Evolutionary conservation across 208 protist species (phyloP).

Genomic region (Leptomonas pyrrhocoris): DNA sequence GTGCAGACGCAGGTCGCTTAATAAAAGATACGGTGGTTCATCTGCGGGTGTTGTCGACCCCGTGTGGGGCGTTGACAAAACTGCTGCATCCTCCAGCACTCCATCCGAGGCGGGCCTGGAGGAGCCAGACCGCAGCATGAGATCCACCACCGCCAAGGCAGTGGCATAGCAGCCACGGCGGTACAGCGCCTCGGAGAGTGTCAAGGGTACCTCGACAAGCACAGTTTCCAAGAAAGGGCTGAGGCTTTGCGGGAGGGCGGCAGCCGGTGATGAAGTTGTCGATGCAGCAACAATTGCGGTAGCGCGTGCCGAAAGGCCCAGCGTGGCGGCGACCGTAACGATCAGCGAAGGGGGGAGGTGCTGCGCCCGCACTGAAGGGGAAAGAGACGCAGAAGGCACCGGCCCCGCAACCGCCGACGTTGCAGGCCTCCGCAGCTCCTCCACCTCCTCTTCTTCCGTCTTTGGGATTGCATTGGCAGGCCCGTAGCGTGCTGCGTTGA

Average conservation of each 20-base stretch:
- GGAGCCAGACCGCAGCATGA: background rate
- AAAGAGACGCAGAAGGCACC: background rate
- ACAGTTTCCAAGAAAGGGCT: conserved; percentile 1
- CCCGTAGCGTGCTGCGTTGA: background rate
- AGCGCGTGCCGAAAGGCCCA: conserved; percentile 3
- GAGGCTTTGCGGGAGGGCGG: background rate
- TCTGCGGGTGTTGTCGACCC: background rate
- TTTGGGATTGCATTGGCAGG: background rate
- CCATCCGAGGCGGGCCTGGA: background rate
- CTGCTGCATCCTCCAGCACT: background rate
- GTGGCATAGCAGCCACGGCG: conserved; percentile 4
- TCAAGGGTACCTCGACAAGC: conserved; percentile 28
- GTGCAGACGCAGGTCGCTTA: conserved; percentile 17
- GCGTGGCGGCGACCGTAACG: background rate
- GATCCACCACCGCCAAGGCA: conserved; percentile 21
- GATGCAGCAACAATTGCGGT: background rate
- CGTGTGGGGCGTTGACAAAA: background rate
- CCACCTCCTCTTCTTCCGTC: background rate
- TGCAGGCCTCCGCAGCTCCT: background rate
- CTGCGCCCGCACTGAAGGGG: background rate
- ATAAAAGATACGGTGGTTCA: background rate
- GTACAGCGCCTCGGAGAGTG: conserved; percentile 31
- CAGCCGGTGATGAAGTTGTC: background rate
- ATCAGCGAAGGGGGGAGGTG: conserved; percentile 1
- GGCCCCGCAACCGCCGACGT: background rate